Percentiles rank a stretch among this genome's conserved stretches.
phyloP scores from a whole-genome alignment of 306 rosid genomes.

The Casuarina cunninghamiana region DNA sequence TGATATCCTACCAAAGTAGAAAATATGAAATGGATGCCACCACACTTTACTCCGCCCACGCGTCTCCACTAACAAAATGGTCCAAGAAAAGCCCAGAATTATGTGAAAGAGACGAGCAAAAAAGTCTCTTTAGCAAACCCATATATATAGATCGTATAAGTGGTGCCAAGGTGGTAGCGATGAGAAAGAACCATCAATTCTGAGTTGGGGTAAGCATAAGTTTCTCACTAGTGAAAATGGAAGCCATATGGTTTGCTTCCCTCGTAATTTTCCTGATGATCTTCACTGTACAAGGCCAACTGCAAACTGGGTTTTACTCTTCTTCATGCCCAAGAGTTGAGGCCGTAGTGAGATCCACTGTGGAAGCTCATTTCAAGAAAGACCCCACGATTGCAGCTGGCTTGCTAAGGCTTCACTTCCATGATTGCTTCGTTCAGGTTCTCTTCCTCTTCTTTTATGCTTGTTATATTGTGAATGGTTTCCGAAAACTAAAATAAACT shows the following conservation, averaged over 20 bases:
- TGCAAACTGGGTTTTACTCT: slow-evolving; percentile 60
- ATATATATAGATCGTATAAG: slow-evolving; percentile 19
- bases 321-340: slow-evolving; percentile 67
- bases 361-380: slow-evolving; percentile 49
- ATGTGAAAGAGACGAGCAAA: not conserved
- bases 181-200: slow-evolving; percentile 11
- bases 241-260: slow-evolving; percentile 25
- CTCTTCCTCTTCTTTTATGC: not conserved
- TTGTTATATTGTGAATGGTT: too few species aligned
- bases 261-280: slow-evolving; percentile 38
- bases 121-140: slow-evolving; percentile 8
- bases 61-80: slow-evolving; percentile 32
- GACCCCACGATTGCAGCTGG: slow-evolving; percentile 65
- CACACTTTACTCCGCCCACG: slow-evolving; percentile 19
- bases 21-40: slow-evolving; percentile 17
- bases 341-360: slow-evolving; percentile 56
- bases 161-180: slow-evolving; percentile 10
- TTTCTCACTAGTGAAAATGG: slow-evolving; percentile 28
- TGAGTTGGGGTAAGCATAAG: not conserved
- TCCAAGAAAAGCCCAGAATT: not conserved
- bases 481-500: not conserved
- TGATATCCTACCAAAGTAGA: slow-evolving; percentile 14
- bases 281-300: slow-evolving; percentile 43
- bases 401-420: slow-evolving; percentile 71
- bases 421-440: slow-evolving; percentile 57